A percentile compares a stretch with the other conserved stretches of the same genome.
These are phyloP conservation scores for Epithele typhae DNA, from an alignment of 768 basidiomycete species.

Conservation along the genomic window DNA sequence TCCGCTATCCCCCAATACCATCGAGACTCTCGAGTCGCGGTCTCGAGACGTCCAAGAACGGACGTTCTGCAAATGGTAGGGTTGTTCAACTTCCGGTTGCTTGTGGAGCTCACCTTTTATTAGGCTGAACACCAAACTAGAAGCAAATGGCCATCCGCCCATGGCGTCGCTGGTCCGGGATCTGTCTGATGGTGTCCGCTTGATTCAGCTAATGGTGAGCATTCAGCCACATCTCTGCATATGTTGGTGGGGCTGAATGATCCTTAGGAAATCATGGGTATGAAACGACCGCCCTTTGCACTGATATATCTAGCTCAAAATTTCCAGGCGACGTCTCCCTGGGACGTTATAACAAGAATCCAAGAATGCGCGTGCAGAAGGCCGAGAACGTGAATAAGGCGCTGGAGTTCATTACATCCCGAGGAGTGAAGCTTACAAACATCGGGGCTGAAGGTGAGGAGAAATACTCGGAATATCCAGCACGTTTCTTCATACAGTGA, in stretches of 20 bases:
- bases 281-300: too few species aligned
- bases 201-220: constrained; percentile 90
- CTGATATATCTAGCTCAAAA: not conserved
- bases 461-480: not conserved
- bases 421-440: constrained; percentile 95
- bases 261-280: constrained; percentile 93
- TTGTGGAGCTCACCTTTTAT: not conserved
- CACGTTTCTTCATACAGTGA: too few species aligned
- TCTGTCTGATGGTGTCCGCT: constrained; percentile 90
- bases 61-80: constrained; percentile 90
- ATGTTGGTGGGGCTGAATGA: not conserved
- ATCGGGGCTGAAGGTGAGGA: constrained; percentile 88
- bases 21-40: constrained; percentile 60
- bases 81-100: constrained; percentile 4
- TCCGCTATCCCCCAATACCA: constrained; percentile 18
- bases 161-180: constrained; percentile 89
- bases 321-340: constrained; percentile 78
- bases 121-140: constrained; percentile 96
- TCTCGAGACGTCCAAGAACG: constrained; percentile 45
- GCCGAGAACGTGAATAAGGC: constrained; percentile 99
- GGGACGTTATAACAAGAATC: constrained; percentile 89
- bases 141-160: constrained; percentile 75
- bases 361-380: constrained; percentile 91
- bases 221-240: not conserved
- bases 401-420: constrained; percentile 88